phyloP scores from a whole-genome alignment of 805 yeast species.

The Hanseniaspora valbyensis region DNA sequence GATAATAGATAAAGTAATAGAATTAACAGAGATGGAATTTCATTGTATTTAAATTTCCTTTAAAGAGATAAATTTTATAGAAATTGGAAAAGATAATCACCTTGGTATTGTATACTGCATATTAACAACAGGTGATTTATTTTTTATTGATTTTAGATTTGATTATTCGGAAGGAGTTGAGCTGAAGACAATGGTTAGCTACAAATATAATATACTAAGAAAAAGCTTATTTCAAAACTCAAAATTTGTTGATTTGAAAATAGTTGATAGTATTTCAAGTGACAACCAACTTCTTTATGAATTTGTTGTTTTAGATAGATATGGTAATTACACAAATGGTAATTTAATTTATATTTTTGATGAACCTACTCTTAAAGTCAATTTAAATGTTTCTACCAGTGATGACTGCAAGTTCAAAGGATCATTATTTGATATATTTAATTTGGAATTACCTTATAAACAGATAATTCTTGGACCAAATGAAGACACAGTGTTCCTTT shows the following conservation, averaged over 20 bases:
- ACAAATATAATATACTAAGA: constrained; percentile 6
- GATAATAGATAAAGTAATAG: background rate
- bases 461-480: background rate
- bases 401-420: constrained; percentile 4
- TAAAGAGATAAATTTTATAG: background rate
- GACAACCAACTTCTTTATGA: background rate
- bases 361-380: background rate
- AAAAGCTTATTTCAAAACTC: constrained; percentile 9
- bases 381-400: background rate
- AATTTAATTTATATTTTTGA: background rate
- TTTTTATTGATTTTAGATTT: constrained; percentile 4
- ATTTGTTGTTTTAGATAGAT: constrained; percentile 12
- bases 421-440: constrained; percentile 1
- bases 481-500: background rate
- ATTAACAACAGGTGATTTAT: constrained; percentile 5
- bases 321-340: constrained; percentile 14
- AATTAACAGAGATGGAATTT: constrained; percentile 3
- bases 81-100: background rate
- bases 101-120: constrained; percentile 2
- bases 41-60: constrained; percentile 1
- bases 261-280: background rate
- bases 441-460: constrained; percentile 10
- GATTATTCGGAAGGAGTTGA: background rate
- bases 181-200: background rate
- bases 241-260: constrained; percentile 2